phyloP scores from a whole-genome alignment of 176 grass and related monocot species.

The Musa beccarii region DNA sequence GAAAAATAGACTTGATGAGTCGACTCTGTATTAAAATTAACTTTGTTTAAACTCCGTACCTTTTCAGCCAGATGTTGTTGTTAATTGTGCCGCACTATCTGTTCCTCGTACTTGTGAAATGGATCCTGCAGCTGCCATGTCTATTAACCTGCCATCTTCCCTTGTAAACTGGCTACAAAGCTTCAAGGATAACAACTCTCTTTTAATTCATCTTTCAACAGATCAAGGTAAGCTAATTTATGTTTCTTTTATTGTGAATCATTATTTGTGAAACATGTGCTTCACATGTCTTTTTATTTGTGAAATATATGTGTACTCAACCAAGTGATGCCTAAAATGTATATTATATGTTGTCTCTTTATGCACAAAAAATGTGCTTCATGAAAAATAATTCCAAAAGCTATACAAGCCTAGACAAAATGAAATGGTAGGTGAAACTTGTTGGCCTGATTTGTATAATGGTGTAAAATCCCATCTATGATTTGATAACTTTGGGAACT shows the following conservation, averaged over 20 bases:
- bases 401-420: too few species aligned
- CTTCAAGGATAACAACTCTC: slow-evolving; percentile 33
- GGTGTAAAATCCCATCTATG: too few species aligned
- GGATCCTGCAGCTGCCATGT: slow-evolving; percentile 62
- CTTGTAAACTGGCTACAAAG: slow-evolving; percentile 53
- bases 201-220: slow-evolving; percentile 84
- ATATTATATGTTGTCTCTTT: too few species aligned
- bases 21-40: neutral
- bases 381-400: too few species aligned
- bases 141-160: slow-evolving; percentile 61
- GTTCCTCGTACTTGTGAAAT: slow-evolving; percentile 66
- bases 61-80: slow-evolving; percentile 66
- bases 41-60: neutral
- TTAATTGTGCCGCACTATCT: slow-evolving; percentile 84
- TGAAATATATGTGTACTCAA: too few species aligned
- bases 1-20: neutral
- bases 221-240: slow-evolving; percentile 54
- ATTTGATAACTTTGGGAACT: too few species aligned
- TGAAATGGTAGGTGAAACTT: too few species aligned
- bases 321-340: too few species aligned
- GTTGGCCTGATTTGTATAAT: too few species aligned
- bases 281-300: neutral
- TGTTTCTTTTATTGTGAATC: neutral
- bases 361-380: too few species aligned
- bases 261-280: neutral